These are phyloP conservation scores for Penicillium digitatum DNA, from an alignment of 2,329 filamentous ascomycete species.

Conservation along the genomic window DNA sequence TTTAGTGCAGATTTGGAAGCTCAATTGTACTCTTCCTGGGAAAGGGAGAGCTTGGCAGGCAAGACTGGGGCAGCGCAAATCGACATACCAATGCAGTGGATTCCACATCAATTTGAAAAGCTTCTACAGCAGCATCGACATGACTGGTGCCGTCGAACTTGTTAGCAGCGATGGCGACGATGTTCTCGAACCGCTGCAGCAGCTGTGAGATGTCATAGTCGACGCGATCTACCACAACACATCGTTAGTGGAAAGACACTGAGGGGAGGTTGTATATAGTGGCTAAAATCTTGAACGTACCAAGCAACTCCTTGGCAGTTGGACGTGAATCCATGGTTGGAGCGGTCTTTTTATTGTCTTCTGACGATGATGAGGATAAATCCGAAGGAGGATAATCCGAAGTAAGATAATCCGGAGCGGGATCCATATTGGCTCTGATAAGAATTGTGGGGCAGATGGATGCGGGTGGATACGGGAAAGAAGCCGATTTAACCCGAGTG, in stretches of 20 bases:
- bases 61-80: background rate
- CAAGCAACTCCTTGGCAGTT: constrained; percentile 28
- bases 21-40: background rate
- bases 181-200: constrained; percentile 53
- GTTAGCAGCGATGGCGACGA: constrained; percentile 52
- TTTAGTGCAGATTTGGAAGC: background rate
- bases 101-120: constrained; percentile 57
- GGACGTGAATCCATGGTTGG: constrained; percentile 34
- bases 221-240: constrained; percentile 39
- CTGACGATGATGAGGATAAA: background rate
- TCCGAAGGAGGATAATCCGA: background rate
- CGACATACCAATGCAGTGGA: constrained; percentile 53
- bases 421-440: background rate
- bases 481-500: background rate
- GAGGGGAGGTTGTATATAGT: background rate
- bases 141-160: constrained; percentile 44
- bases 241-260: background rate
- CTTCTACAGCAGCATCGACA: constrained; percentile 54
- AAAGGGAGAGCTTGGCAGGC: too few species aligned
- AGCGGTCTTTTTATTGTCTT: background rate
- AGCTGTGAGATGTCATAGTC: constrained; percentile 45
- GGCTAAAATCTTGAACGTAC: constrained; percentile 15
- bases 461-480: background rate
- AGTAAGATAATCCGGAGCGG: background rate
- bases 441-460: background rate